These are phyloP conservation scores for Saccharomyces uvarum DNA, from an alignment of 1,139 yeast species.

Conservation along the genomic window DNA sequence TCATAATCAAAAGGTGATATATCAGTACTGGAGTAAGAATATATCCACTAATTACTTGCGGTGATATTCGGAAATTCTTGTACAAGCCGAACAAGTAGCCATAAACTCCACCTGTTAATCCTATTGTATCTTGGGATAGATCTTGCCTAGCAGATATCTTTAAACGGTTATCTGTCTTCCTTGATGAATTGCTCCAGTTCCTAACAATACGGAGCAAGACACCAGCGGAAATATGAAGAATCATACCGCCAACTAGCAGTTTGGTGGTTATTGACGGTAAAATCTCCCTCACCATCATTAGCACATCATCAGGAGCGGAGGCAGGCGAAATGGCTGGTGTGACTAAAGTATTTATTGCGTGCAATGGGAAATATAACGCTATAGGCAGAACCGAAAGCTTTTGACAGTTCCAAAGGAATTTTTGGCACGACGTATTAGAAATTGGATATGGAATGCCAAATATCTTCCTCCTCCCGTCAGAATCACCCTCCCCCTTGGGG, in stretches of 20 bases:
- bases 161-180: not conserved
- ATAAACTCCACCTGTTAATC: conserved; percentile 22
- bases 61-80: conserved; percentile 14
- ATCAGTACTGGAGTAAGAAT: conserved; percentile 17
- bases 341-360: conserved; percentile 21
- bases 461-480: not conserved
- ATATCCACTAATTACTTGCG: conserved; percentile 22
- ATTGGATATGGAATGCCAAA: conserved; percentile 4
- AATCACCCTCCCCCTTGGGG: not conserved
- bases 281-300: conserved; percentile 22
- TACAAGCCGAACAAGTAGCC: conserved; percentile 22
- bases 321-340: conserved; percentile 19
- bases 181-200: conserved; percentile 5
- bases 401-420: conserved; percentile 8
- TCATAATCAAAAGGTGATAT: conserved; percentile 22
- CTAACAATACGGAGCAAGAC: conserved; percentile 14
- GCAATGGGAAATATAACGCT: conserved; percentile 21
- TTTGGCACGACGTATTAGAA: conserved; percentile 5
- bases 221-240: conserved; percentile 17
- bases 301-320: conserved; percentile 20
- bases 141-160: conserved; percentile 2
- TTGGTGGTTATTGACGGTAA: conserved; percentile 16
- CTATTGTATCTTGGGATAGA: conserved; percentile 17
- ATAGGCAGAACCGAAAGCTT: conserved; percentile 21
- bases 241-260: conserved; percentile 12